Conservation (phyloP, 805 yeast genomes). For the Saccharomyces kudriavzevii region DNA sequence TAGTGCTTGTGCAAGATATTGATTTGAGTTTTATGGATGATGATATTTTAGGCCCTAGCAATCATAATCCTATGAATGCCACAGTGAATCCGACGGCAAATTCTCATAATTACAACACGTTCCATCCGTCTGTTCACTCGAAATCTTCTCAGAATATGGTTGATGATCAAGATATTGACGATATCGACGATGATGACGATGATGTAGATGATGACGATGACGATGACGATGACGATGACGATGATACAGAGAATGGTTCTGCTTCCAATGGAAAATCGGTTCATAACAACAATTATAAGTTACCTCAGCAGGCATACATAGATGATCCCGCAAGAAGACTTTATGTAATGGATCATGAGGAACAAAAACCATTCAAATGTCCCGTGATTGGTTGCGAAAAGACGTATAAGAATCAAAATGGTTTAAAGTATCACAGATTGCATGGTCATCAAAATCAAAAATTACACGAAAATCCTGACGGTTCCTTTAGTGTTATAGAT, state of each 20-base stretch:
- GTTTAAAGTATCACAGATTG: constrained; percentile 86
- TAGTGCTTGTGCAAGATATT: constrained; percentile 8
- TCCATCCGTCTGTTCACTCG: constrained; percentile 1
- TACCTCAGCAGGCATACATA: constrained; percentile 57
- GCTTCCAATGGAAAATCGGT: constrained; percentile 5
- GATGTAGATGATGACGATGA: constrained; percentile 13
- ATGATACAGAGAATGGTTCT: constrained; percentile 4
- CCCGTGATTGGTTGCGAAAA: constrained; percentile 98
- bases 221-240: constrained; percentile 20
- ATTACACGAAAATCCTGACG: constrained; percentile 82
- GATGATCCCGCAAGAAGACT: constrained; percentile 95
- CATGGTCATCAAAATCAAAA: constrained; percentile 98
- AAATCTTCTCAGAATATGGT: constrained; percentile 1
- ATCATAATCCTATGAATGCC: constrained; percentile 5
- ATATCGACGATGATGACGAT: constrained; percentile 2
- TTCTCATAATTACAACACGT: neutral
- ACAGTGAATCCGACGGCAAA: constrained; percentile 8
- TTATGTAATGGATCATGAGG: constrained; percentile 86
- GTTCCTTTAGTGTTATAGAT: constrained; percentile 84
- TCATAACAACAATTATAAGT: neutral
- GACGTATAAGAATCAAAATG: constrained; percentile 95
- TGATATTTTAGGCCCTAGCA: constrained; percentile 13
- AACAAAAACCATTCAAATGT: constrained; percentile 90
- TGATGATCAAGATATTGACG: neutral
- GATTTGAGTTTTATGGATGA: constrained; percentile 21